Percentiles rank a stretch among this genome's conserved stretches.
Evolutionary conservation across 805 yeast species (phyloP).

Genomic region (Ogataea angusta): DNA sequence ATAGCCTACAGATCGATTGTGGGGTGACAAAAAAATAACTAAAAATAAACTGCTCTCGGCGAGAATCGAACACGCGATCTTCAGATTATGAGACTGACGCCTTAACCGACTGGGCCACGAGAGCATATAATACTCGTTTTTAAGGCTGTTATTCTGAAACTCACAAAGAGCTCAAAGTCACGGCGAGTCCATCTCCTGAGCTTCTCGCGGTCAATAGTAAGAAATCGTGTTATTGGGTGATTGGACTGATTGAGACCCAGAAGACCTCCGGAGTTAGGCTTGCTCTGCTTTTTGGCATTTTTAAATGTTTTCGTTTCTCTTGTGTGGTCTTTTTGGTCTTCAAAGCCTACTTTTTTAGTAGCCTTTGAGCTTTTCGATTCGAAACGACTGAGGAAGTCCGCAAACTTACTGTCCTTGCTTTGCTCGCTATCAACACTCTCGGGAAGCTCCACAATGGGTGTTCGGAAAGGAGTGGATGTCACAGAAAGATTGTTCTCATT

Average conservation of each 20-base stretch:
- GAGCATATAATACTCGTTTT: conserved; percentile 20
- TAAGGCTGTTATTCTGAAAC: background rate
- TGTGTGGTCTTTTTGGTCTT: conserved; percentile 5
- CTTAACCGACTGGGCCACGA: conserved; percentile 40
- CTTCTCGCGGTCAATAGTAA: background rate
- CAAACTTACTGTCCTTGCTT: conserved; percentile 2
- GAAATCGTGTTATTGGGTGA: conserved; percentile 8
- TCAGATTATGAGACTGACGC: conserved; percentile 41
- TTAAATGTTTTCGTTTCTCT: background rate
- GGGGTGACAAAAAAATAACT: background rate
- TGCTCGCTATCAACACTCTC: background rate
- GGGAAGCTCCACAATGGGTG: conserved; percentile 4
- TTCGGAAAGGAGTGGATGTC: conserved; percentile 18
- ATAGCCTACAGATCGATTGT: no score
- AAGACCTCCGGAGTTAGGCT: background rate
- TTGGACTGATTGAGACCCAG: background rate
- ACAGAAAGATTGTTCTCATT: conserved; percentile 16
- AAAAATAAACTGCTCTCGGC: conserved; percentile 33
- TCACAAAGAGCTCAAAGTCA: conserved; percentile 11
- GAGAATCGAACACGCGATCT: conserved; percentile 41
- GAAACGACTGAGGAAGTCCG: conserved; percentile 9
- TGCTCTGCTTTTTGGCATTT: background rate
- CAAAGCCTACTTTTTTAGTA: conserved; percentile 15
- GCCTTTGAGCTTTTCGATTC: background rate
- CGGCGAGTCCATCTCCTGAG: conserved; percentile 12